Evolutionary conservation across 352 stramenopile genomes (phyloP).

Genomic region (Globisporangium mamillatum): DNA sequence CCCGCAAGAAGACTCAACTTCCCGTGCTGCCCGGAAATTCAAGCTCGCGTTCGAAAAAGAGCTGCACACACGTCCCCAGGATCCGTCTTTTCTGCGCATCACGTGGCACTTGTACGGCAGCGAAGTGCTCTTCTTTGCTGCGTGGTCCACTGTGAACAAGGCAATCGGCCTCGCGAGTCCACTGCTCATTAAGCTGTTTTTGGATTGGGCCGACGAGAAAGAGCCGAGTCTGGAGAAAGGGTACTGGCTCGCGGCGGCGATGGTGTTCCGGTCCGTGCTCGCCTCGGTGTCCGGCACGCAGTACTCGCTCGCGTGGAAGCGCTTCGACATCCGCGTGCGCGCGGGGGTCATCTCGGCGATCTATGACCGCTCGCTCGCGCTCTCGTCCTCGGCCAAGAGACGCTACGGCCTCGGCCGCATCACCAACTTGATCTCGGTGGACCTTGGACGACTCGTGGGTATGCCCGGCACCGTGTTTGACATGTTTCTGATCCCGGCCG

Average conservation of each 20-base stretch:
- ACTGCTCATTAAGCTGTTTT: conserved; percentile 77
- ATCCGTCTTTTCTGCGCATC: conserved; percentile 57
- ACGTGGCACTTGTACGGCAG: conserved; percentile 47
- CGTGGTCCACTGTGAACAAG: conserved; percentile 79
- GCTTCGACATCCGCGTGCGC: conserved; percentile 71
- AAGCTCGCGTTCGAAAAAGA: conserved; percentile 39
- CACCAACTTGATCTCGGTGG: conserved; percentile 78
- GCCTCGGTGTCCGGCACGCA: conserved; percentile 71
- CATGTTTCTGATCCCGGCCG: conserved; percentile 68
- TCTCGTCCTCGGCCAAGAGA: conserved; percentile 31
- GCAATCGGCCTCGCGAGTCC: conserved; percentile 59
- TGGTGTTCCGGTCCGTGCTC: conserved; percentile 52
- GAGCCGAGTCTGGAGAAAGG: conserved; percentile 37
- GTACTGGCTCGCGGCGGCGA: conserved; percentile 55
- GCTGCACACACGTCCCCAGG: not conserved
- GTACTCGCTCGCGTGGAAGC: conserved; percentile 73
- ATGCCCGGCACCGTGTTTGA: conserved; percentile 79
- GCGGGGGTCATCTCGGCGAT: conserved; percentile 70
- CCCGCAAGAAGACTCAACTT: conserved; percentile 44
- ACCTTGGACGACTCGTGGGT: conserved; percentile 65
- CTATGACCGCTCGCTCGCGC: conserved; percentile 50
- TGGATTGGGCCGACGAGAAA: conserved; percentile 61
- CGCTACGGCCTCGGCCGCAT: conserved; percentile 55
- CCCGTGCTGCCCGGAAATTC: conserved; percentile 40
- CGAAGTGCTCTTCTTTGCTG: conserved; percentile 52